Evolutionary conservation across 2,329 filamentous ascomycete species (phyloP).

Genomic region (Aspergillus clavatus): DNA sequence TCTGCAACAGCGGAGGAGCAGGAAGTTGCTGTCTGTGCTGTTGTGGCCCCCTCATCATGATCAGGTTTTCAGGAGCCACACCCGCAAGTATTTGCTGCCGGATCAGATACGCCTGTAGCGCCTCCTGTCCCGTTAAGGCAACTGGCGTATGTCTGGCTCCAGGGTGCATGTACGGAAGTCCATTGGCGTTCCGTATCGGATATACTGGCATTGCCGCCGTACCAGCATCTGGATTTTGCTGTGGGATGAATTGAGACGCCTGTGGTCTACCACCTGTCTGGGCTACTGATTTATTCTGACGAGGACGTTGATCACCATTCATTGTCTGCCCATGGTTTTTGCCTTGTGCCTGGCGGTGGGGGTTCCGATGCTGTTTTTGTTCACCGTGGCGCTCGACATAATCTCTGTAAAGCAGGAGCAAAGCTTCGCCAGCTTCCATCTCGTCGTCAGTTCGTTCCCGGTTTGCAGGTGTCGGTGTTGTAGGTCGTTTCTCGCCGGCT

Average conservation of each 20-base stretch:
- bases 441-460: not conserved
- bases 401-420: not conserved
- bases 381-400: not conserved
- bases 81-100: slow-evolving; percentile 28
- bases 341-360: not conserved
- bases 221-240: not conserved
- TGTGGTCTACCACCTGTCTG: not conserved
- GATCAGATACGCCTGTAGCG: slow-evolving; percentile 24
- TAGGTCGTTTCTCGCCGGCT: not conserved
- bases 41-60: slow-evolving; percentile 13
- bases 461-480: not conserved
- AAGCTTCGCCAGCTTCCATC: not conserved
- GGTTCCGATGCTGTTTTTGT: not conserved
- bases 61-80: slow-evolving; percentile 19
- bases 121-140: slow-evolving; percentile 1
- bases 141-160: not conserved
- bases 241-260: not conserved
- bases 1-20: slow-evolving; percentile 14
- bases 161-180: not conserved
- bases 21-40: not conserved
- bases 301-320: not conserved
- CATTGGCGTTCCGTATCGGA: not conserved
- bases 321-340: not conserved
- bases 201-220: not conserved
- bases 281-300: not conserved